Evolutionary conservation across 768 basidiomycete genomes (phyloP).

Genomic region (Mycena albidolilacea): DNA sequence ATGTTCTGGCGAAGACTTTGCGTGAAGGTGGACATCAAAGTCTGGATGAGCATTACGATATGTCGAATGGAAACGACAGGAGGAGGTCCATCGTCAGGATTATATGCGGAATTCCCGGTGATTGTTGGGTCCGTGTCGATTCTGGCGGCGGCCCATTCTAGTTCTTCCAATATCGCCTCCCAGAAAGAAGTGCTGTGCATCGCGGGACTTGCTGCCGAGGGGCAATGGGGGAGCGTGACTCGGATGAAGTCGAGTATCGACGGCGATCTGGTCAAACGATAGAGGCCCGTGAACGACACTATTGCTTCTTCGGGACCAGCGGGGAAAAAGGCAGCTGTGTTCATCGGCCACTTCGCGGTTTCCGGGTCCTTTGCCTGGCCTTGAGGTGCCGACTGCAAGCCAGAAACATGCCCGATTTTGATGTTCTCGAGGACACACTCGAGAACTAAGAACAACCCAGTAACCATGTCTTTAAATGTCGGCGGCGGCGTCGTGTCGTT

Average conservation of each 20-base stretch:
- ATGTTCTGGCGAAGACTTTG: constrained; percentile 13
- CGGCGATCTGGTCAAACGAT: neutral
- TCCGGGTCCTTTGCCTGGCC: neutral
- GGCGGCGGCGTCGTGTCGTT: too few species aligned
- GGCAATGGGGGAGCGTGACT: constrained; percentile 16
- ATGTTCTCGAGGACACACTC: neutral
- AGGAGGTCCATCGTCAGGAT: neutral
- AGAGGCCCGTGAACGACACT: constrained; percentile 14
- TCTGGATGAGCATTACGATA: neutral
- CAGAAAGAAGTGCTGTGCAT: constrained; percentile 6
- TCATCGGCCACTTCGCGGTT: constrained; percentile 22
- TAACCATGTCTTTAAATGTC: constrained; percentile 16
- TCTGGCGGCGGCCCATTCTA: neutral
- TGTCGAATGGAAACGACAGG: neutral
- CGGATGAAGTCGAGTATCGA: constrained; percentile 20
- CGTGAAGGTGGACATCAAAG: constrained; percentile 10
- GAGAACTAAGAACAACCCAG: neutral
- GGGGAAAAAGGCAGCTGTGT: constrained; percentile 20
- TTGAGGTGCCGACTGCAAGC: neutral
- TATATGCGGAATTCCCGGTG: neutral
- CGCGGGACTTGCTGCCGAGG: constrained; percentile 1
- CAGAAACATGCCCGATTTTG: constrained; percentile 20
- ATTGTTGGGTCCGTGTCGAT: neutral
- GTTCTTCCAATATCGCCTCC: constrained; percentile 7
- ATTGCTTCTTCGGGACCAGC: constrained; percentile 18